Evolutionary conservation across 192 early-diverging fungal species (phyloP), one percentile per base, ranked within the genome.

Genomic region (Coemansia sp.): DNA sequence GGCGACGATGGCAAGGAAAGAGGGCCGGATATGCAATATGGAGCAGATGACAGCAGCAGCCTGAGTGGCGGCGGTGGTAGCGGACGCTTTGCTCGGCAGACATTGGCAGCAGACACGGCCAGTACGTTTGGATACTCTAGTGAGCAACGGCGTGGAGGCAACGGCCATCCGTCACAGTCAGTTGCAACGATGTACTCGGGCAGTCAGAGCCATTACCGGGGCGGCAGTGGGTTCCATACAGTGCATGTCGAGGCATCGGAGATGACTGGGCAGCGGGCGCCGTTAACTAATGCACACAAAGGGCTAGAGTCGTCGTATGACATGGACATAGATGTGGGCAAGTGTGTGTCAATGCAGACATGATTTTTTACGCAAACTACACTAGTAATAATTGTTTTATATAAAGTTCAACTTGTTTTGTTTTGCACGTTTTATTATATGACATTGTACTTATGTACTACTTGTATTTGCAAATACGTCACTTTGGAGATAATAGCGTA

Each of bases 311-410:
- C 47, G 17, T 55, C 63, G 11, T 66, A 66, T 50, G 65, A 70
- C 15, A 50, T 70, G 58, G 68, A 76, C 9, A 21, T 69, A 12
- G 73, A 75, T 12, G 43, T 69, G 73, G 45, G 54, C 37, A 70
- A 70, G 32, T 76, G 66, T 32, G 64, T 76, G 7, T 66, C 73
- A 22, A 73, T 56, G 43, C 56, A 49, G 11, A 63, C 71, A 6
- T 73, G 24, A 45, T 57, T 57, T 39, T 21, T 45, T 5, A 41
- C 50, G 17, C 8, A 14, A 19, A 27, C 17, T 32, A 32, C 29
- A 32, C 29, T 32, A 32, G 29, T 32, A 32, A 32, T 32, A 32
- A 32, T 32, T 32, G 29, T 32, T 32, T 32, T 32, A 32, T 32
- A 32, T 32, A 32, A 32, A 32, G 29, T 32, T 32, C 4, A 32